A percentile compares a stretch with the other conserved stretches of the same genome.
Evolutionary conservation across 2,329 filamentous ascomycete genomes (phyloP).

Genomic region (Sphaerulina vaccinii): DNA sequence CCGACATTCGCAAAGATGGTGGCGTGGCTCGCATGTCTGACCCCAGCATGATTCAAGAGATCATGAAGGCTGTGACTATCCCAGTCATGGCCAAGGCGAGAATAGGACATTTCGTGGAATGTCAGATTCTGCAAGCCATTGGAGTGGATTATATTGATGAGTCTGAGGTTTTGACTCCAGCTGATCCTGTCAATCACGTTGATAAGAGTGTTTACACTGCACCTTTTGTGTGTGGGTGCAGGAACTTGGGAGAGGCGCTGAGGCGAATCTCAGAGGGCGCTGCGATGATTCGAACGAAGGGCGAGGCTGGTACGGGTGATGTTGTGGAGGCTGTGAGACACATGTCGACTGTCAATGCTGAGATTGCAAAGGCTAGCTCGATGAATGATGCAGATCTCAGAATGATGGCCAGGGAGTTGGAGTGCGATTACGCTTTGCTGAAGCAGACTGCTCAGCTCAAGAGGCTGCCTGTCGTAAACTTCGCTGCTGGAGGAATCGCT

Average conservation of each 20-base stretch:
- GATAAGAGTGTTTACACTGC: slow-evolving; percentile 79
- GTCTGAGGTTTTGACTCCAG: slow-evolving; percentile 93
- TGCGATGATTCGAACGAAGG: slow-evolving; percentile 98
- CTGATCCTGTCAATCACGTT: slow-evolving; percentile 87
- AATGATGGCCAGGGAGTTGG: slow-evolving; percentile 76
- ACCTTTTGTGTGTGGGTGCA: slow-evolving; percentile 95
- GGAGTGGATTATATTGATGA: slow-evolving; percentile 98
- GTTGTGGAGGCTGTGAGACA: slow-evolving; percentile 95
- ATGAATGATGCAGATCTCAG: slow-evolving; percentile 72
- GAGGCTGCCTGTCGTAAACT: slow-evolving; percentile 92
- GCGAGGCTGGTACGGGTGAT: slow-evolving; percentile 94
- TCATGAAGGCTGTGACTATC: slow-evolving; percentile 91
- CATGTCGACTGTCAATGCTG: slow-evolving; percentile 83
- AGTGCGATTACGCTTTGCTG: slow-evolving; percentile 73
- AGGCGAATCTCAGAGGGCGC: slow-evolving; percentile 88
- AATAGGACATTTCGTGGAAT: slow-evolving; percentile 97
- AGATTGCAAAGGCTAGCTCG: slow-evolving; percentile 70
- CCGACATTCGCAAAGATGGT: slow-evolving; percentile 88
- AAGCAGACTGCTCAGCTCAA: slow-evolving; percentile 84
- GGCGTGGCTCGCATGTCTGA: slow-evolving; percentile 97
- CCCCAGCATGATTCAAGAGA: slow-evolving; percentile 89
- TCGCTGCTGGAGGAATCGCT: slow-evolving; percentile 98
- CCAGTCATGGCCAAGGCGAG: slow-evolving; percentile 99
- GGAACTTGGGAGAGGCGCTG: slow-evolving; percentile 89
- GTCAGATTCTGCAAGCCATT: slow-evolving; percentile 91